Conservation (phyloP, 2,329 filamentous ascomycete genomes). For the Cladosporium sp. region DNA sequence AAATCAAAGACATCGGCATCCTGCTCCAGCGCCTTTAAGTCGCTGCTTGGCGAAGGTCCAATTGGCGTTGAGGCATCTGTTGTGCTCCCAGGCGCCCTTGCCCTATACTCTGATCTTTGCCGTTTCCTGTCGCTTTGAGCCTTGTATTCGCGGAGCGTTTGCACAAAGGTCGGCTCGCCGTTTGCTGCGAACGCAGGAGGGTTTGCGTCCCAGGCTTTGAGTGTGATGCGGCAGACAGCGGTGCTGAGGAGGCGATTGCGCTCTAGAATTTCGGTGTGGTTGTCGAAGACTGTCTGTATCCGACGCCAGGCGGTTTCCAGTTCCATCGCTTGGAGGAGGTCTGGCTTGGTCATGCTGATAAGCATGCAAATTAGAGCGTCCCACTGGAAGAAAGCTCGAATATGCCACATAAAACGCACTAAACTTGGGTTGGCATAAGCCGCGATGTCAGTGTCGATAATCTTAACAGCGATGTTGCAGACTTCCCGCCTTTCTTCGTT, state of each 20-base stretch:
- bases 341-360: conserved; percentile 34
- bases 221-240: conserved; percentile 44
- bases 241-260: conserved; percentile 43
- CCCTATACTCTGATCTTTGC: not conserved
- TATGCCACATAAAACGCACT: conserved; percentile 54
- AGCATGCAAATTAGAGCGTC: conserved; percentile 42
- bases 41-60: conserved; percentile 7
- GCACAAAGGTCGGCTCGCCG: conserved; percentile 24
- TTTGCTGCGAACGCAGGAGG: conserved; percentile 3
- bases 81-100: not conserved
- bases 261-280: conserved; percentile 44
- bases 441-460: conserved; percentile 45
- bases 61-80: not conserved
- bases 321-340: conserved; percentile 26
- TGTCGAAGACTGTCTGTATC: conserved; percentile 45
- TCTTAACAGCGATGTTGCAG: conserved; percentile 43
- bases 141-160: conserved; percentile 11
- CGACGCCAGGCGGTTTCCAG: conserved; percentile 47
- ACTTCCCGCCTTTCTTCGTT: conserved; percentile 39
- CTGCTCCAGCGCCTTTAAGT: not conserved
- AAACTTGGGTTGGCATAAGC: conserved; percentile 42
- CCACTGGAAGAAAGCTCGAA: conserved; percentile 52
- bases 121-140: conserved; percentile 3
- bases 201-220: conserved; percentile 47
- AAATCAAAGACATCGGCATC: conserved; percentile 3